Evolutionary conservation across 768 basidiomycete species (phyloP).

Genomic region (Nidularia sp.): DNA sequence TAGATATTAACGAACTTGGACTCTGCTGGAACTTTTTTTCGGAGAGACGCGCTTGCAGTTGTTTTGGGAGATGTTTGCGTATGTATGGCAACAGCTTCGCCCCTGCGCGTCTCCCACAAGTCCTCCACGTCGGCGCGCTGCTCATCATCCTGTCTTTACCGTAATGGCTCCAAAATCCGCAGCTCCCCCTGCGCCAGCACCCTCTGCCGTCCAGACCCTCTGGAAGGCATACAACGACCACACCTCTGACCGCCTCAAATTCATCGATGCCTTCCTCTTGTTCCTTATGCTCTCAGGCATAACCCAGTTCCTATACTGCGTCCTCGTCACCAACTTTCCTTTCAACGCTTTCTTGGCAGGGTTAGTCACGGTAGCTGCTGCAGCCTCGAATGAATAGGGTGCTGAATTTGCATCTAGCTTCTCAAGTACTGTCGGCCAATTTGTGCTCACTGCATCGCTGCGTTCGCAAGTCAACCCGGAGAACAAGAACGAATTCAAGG

Average conservation of each 20-base stretch:
- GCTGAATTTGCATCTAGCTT: conserved; percentile 50
- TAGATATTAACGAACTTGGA: neutral
- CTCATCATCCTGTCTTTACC: neutral
- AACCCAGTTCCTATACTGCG: conserved; percentile 87
- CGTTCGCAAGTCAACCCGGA: conserved; percentile 89
- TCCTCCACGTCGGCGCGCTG: conserved; percentile 22
- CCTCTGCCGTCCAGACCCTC: conserved; percentile 47
- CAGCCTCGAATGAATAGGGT: too few species aligned
- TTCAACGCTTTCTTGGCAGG: conserved; percentile 97
- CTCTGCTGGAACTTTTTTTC: conserved; percentile 13
- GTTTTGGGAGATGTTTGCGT: conserved; percentile 16
- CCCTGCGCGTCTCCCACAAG: conserved; percentile 7
- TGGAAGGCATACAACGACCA: conserved; percentile 74
- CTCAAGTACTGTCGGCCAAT: conserved; percentile 91
- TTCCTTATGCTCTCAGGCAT: conserved; percentile 92
- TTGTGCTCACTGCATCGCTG: conserved; percentile 89
- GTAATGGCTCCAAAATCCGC: conserved; percentile 32
- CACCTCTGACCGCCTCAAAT: conserved; percentile 84
- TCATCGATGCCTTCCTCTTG: conserved; percentile 88
- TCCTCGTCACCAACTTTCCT: conserved; percentile 88
- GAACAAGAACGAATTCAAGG: conserved; percentile 80
- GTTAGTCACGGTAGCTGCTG: conserved; percentile 41
- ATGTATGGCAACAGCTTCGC: conserved; percentile 26
- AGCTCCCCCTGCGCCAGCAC: conserved; percentile 19
- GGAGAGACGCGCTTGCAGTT: conserved; percentile 15